Conservation (phyloP, 1,284 basidiomycete genomes). For the Vanrija pseudolonga region DNA sequence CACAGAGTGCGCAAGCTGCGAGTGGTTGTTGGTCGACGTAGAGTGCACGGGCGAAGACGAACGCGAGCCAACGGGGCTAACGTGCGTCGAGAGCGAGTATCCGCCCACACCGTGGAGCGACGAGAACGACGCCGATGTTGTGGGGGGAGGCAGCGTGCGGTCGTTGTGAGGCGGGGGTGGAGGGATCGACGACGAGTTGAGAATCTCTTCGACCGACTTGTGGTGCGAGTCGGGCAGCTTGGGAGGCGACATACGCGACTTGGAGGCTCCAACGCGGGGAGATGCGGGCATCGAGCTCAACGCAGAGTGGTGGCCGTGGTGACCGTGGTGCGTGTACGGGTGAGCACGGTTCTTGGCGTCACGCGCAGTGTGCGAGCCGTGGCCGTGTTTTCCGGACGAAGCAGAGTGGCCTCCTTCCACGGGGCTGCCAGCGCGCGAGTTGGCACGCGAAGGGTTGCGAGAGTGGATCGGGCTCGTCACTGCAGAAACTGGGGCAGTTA, state of each 20-base stretch:
- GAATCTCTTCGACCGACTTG: constrained; percentile 50
- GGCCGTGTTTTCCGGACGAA: constrained; percentile 47
- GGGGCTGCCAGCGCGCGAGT: constrained; percentile 38
- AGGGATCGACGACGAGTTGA: constrained; percentile 45
- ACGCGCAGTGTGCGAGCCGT: constrained; percentile 40
- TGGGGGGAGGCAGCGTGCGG: constrained; percentile 44
- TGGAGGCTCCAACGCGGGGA: constrained; percentile 29
- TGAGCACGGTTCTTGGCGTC: constrained; percentile 47
- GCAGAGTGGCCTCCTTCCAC: constrained; percentile 43
- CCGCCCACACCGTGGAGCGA: constrained; percentile 25
- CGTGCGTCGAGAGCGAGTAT: constrained; percentile 42
- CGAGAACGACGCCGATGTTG: constrained; percentile 29
- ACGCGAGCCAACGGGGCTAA: constrained; percentile 40
- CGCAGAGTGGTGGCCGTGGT: constrained; percentile 11
- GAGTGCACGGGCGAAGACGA: constrained; percentile 39
- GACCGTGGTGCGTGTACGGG: constrained; percentile 33
- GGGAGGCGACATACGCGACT: constrained; percentile 41
- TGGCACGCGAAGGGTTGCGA: too few species aligned
- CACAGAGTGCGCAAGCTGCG: constrained; percentile 56
- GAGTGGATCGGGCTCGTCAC: constrained; percentile 34
- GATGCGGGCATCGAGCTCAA: constrained; percentile 39
- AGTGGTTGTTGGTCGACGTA: constrained; percentile 9
- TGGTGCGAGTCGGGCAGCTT: constrained; percentile 24
- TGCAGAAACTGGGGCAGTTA: constrained; percentile 45
- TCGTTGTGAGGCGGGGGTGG: constrained; percentile 37